These are phyloP conservation scores for Cokeromyces recurvatus DNA, from an alignment of 371 early-diverging fungal species.

Conservation along the genomic window DNA sequence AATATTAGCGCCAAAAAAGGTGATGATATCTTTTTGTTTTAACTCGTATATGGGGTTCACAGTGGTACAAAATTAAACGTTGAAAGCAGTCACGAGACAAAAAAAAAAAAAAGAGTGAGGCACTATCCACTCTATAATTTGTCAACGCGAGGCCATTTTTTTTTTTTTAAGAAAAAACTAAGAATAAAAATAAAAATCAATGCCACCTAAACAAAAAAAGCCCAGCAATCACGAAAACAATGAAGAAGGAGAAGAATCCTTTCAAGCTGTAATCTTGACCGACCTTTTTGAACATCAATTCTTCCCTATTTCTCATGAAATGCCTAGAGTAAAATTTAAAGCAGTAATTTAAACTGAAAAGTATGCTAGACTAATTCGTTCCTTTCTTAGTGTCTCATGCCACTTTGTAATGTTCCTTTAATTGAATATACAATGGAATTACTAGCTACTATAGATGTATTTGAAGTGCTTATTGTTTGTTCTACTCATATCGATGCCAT, in stretches of 20 bases:
- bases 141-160: too few species aligned
- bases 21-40: too few species aligned
- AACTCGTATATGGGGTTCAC: too few species aligned
- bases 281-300: conserved; percentile 89
- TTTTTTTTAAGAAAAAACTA: too few species aligned
- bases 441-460: conserved; percentile 78
- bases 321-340: conserved; percentile 67
- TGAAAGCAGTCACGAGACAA: too few species aligned
- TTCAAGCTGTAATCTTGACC: conserved; percentile 90
- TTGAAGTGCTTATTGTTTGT: conserved; percentile 85
- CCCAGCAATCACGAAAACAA: conserved; percentile 19
- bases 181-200: too few species aligned
- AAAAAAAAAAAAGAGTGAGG: too few species aligned
- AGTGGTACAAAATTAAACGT: too few species aligned
- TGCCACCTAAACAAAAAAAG: conserved; percentile 42
- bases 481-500: conserved; percentile 81
- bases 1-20: too few species aligned
- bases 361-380: not conserved
- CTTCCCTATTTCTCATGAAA: conserved; percentile 82
- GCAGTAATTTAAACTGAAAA: not conserved
- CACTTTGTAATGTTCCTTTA: conserved; percentile 90
- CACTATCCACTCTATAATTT: too few species aligned
- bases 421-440: conserved; percentile 94
- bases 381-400: conserved; percentile 78
- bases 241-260: conserved; percentile 51